A percentile compares a stretch with the other conserved stretches of the same genome.
Conservation (phyloP, 257 asterid genomes). For the Ehretia macrophylla region DNA sequence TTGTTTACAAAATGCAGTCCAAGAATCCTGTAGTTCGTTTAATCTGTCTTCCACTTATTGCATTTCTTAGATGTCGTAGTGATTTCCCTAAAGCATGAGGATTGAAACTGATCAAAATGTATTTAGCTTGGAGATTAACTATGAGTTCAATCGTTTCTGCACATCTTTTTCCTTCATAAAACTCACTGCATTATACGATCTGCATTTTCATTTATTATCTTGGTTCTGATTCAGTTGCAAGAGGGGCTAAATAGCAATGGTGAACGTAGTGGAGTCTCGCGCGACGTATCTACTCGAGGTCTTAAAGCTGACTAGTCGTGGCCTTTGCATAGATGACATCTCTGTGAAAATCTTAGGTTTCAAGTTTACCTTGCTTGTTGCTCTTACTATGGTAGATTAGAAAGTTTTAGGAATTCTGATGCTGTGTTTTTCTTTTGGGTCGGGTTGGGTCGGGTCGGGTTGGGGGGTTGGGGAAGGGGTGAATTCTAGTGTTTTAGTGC, state of each 20-base stretch:
- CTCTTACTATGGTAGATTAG: constrained; percentile 15
- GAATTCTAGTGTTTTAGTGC: too few species aligned
- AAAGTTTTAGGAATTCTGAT: neutral
- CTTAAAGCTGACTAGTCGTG: constrained; percentile 40
- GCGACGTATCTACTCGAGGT: constrained; percentile 22
- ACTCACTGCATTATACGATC: neutral
- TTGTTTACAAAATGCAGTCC: too few species aligned
- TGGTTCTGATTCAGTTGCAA: constrained; percentile 36
- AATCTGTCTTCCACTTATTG: too few species aligned
- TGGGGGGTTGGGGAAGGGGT: too few species aligned
- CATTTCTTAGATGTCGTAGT: too few species aligned
- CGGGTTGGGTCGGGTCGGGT: too few species aligned
- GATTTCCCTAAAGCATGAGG: neutral
- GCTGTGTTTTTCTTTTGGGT: too few species aligned
- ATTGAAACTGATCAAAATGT: neutral
- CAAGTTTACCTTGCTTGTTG: constrained; percentile 10
- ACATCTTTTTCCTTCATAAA: too few species aligned
- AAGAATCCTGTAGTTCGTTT: too few species aligned
- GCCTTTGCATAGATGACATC: constrained; percentile 17
- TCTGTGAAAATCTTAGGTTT: constrained; percentile 17
- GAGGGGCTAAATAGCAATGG: constrained; percentile 41
- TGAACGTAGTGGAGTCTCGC: constrained; percentile 28
- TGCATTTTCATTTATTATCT: neutral
- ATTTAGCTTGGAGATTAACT: neutral
- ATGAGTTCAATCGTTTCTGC: neutral